phyloP scores from a whole-genome alignment of 2,329 filamentous ascomycete species.

The Nothomitra cinnamomea region DNA sequence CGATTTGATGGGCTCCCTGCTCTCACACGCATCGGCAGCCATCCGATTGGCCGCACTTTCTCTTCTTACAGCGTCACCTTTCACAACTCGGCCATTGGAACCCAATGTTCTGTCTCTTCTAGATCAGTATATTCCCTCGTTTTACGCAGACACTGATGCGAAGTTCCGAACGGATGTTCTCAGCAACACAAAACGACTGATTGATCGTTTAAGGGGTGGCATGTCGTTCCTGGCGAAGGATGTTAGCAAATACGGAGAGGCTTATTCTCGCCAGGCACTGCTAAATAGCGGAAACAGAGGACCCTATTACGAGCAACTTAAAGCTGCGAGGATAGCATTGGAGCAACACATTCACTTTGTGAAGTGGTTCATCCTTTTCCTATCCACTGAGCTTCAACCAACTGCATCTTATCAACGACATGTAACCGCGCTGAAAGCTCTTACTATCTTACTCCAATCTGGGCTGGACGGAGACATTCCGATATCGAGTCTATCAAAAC shows the following conservation, averaged over 20 bases:
- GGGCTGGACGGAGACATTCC: constrained; percentile 40
- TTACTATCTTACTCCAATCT: constrained; percentile 49
- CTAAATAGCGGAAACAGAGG: constrained; percentile 11
- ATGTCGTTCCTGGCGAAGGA: constrained; percentile 36
- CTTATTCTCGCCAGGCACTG: not conserved
- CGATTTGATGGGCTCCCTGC: constrained; percentile 20
- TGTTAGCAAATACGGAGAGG: not conserved
- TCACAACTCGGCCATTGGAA: constrained; percentile 58
- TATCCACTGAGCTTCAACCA: constrained; percentile 57
- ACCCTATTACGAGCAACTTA: not conserved
- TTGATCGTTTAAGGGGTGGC: constrained; percentile 55
- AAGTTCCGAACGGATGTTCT: constrained; percentile 72
- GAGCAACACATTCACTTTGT: constrained; percentile 46
- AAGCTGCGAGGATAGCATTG: not conserved
- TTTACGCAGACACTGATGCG: constrained; percentile 72
- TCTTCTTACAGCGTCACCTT: constrained; percentile 58
- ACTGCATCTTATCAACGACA: constrained; percentile 84
- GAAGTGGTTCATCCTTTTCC: constrained; percentile 55
- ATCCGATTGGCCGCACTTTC: constrained; percentile 69
- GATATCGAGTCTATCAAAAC: constrained; percentile 24
- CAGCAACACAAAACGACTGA: constrained; percentile 55
- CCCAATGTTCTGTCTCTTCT: constrained; percentile 43
- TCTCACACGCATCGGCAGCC: constrained; percentile 20
- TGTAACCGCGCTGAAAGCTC: constrained; percentile 58
- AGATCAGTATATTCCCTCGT: constrained; percentile 45